Percentiles rank a stretch among this genome's conserved stretches.
Evolutionary conservation across 768 basidiomycete species (phyloP).

Genomic region (Lactarius hengduanensis): DNA sequence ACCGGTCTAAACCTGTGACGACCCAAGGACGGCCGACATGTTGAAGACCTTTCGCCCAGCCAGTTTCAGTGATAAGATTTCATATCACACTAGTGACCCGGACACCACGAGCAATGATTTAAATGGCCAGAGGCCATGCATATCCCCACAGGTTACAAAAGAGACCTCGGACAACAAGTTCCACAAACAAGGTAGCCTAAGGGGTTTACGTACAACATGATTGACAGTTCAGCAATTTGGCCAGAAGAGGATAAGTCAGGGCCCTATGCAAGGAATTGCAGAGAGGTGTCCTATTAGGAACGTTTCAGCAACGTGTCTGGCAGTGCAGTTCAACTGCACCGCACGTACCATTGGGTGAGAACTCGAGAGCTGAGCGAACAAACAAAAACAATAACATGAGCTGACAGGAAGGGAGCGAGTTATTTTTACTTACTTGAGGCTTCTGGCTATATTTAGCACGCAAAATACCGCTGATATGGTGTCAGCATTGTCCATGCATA

Average conservation of each 20-base stretch:
- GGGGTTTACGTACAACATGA: background rate
- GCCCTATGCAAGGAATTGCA: conserved; percentile 36
- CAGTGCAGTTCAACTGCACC: background rate
- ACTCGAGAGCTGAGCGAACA: conserved; percentile 48
- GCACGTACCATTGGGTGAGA: conserved; percentile 65
- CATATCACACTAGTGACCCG: background rate
- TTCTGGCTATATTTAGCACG: conserved; percentile 65
- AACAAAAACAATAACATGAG: background rate
- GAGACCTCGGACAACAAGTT: background rate
- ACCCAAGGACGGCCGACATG: background rate
- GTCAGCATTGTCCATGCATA: background rate
- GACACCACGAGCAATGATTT: background rate
- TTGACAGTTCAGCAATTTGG: background rate
- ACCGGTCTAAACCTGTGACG: too few species aligned
- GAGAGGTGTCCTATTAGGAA: conserved; percentile 33
- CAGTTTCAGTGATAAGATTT: too few species aligned
- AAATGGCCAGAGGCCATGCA: background rate
- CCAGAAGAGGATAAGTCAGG: background rate
- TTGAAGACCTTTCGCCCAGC: background rate
- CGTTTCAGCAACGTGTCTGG: background rate
- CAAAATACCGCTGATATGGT: conserved; percentile 47
- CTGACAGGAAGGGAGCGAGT: background rate
- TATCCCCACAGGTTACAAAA: background rate
- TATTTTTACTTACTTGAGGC: conserved; percentile 43
- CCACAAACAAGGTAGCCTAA: background rate